A percentile compares a stretch with the other conserved stretches of the same genome.
These are phyloP conservation scores for Aphanomyces stellatus DNA, from an alignment of 352 stramenopile species.

Conservation along the genomic window DNA sequence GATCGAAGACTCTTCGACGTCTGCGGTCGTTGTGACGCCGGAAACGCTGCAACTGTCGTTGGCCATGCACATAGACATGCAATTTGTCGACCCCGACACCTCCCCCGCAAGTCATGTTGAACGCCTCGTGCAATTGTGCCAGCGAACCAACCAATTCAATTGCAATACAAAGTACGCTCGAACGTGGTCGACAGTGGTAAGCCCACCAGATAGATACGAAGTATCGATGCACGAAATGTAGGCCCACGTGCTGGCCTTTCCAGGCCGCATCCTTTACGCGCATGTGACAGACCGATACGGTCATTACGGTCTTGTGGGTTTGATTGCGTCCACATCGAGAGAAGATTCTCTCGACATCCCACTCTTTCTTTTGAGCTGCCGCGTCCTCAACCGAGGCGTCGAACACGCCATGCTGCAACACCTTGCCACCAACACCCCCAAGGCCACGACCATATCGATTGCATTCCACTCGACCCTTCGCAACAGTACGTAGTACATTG, in stretches of 20 bases:
- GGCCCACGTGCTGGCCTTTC: constrained; percentile 22
- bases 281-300: constrained; percentile 65
- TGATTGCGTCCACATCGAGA: constrained; percentile 28
- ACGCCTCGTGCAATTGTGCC: constrained; percentile 50
- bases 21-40: not conserved
- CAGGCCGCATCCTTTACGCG: constrained; percentile 34
- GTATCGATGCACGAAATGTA: too few species aligned
- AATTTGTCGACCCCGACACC: constrained; percentile 39
- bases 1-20: constrained; percentile 14
- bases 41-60: constrained; percentile 23
- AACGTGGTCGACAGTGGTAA: too few species aligned
- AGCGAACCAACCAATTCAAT: constrained; percentile 70
- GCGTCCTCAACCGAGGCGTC: constrained; percentile 54
- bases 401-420: constrained; percentile 56
- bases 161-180: constrained; percentile 11
- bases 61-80: constrained; percentile 46
- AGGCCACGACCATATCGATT: not conserved
- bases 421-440: constrained; percentile 22
- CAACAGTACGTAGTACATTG: not conserved
- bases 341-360: constrained; percentile 27
- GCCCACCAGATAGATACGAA: too few species aligned
- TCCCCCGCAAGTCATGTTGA: not conserved
- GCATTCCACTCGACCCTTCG: not conserved
- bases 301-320: constrained; percentile 62
- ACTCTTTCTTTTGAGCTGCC: constrained; percentile 65